Evolutionary conservation across 2,329 filamentous ascomycete species (phyloP), one percentile per base, ranked within the genome.

Genomic region (Trichophyton schoenleinii): DNA sequence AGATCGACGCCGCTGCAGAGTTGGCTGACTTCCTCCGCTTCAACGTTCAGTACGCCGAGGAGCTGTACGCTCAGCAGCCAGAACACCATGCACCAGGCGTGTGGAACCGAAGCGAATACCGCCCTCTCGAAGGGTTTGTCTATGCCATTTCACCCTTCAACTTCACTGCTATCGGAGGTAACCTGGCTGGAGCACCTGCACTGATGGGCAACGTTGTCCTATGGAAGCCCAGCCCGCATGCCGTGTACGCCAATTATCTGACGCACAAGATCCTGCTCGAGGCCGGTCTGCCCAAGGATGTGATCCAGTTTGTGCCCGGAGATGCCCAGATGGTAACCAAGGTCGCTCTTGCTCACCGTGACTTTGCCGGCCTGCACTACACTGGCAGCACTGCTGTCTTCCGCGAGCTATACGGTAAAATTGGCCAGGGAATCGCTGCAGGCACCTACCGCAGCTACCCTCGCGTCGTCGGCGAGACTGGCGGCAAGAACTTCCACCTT

Each of bases 141-240:
- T 96, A 96, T 73, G 92, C 91, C 41, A 85, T 96, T 68, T 89
- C 87, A 63, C 91, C 91, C 49, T 97, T 96, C 82, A 97, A 97
- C 80, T 97, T 97, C 77, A 96, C 91, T 22, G 91, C 91, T 65
- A 95, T 97, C 68, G 91, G 86, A 9, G 92, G 87, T 61, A 96
- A 96, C 76, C 80, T 97, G 48, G 84, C 88, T 15, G 87, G 84
- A 57, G 87, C 89, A 0, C 91, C 92, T 13, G 91, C 90, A 0
- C 78, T 96, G 61, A 86, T 96, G 80, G 91, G 91, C 62, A 97
- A 97, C 74, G 92, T 96, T 1, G 90, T 96, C 3, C 78, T 97
- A 55, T 97, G 91, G 91, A 97, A 97, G 80, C 91, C 91, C 18
- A 94, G 88, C 13, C 89, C 92, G 67, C 87, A 80, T 15, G 89